Evolutionary conservation across 1,284 basidiomycete species (phyloP), one percentile per base, ranked within the genome.

Genomic region (Ustilago cynodontis): DNA sequence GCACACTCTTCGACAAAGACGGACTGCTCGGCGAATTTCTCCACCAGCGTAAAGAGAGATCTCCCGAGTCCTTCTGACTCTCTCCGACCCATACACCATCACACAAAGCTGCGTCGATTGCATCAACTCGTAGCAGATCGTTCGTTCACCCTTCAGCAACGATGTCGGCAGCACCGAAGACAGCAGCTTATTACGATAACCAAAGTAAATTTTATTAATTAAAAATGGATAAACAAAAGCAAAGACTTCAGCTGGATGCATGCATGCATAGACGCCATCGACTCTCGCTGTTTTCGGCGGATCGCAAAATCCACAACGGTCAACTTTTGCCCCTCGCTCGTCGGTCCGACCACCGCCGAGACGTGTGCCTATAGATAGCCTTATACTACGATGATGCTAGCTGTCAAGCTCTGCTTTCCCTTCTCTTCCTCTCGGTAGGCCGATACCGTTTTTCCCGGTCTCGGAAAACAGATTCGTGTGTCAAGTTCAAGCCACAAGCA

Each of bases 331-430:
- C 18, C 7, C n/a, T 20, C 20, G 41, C 35, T 29, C 22, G 8
- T 62, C 60, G 60, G 60, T 20, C 60, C 60, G 60, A 62, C 29
- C 43, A 31, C 37, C 43, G 60, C 52, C 60, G 60, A 62, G n/a
- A n/a, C n/a, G n/a, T n/a, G n/a, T n/a, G n/a, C n/a, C n/a, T n/a
- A 10, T 11, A 18, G 24, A 37, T 33, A 28, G 51, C 28, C 47
- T 51, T 51, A 24, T 26, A 18, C 45, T 11, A 5, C 11, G 11
- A 5, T 11, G 31, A 5, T 11, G 31, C 28, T 58, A 45, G n/a
- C 59, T 61, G 61, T 63, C 61, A 56, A 56, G 53, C 61, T 63
- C 41, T 49, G 61, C 61, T n/a, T 29, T 29, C 18, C 10, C 10
- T 3, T n/a, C 16, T 41, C n/a, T 33, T 28, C 9, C n/a, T 49